Evolutionary conservation across 495 filamentous ascomycete species (phyloP), one percentile per base, ranked within the genome.

Genomic region (Opeltia flavorubescens): DNA sequence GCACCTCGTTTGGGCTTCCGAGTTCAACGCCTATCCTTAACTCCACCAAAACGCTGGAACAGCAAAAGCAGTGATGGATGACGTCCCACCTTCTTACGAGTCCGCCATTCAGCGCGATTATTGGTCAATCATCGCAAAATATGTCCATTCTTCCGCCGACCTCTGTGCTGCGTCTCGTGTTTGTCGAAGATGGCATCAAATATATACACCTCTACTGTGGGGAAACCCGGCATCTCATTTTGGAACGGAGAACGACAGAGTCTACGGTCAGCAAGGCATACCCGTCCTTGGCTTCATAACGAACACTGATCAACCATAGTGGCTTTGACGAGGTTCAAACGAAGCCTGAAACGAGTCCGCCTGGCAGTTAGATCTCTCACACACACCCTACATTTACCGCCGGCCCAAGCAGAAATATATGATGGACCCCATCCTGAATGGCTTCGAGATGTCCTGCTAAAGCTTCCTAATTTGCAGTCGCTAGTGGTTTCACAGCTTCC

Each of bases 371-470:
- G 76, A 23, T 62, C 67, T 35, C 58, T 78, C 26, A 80, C 75
- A 12, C 78, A 81, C 54, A 83, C 78, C 0, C 66, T 83, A 28
- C 76, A 81, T 59, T 64, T 83, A n/a, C 77, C 77, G 11, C 77
- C 78, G 12, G 77, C 78, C 15, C 64, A 79, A 21, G 75, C 76
- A 5, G 78, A 83, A 55, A 71, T 80, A 35, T 83, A 80, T 59
- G 76, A 70, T 50, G 74, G 76, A 11, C 76, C 77, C 4, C 72
- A 75, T 46, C 64, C 67, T 9, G 72, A 69, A 42, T 83, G 78
- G 78, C 62, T 83, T 17, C 63, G 69, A 40, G 76, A 83, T 48
- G 66, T 81, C 24, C 64, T 83, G 13, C 72, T 77, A 29, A 70
- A 65, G 18, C 59, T 81, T 18, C 78, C 78, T 1, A 70, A 68